A percentile compares a stretch with the other conserved stretches of the same genome.
phyloP scores from a whole-genome alignment of 441 rosid genomes.

The Erysimum cheiri region DNA sequence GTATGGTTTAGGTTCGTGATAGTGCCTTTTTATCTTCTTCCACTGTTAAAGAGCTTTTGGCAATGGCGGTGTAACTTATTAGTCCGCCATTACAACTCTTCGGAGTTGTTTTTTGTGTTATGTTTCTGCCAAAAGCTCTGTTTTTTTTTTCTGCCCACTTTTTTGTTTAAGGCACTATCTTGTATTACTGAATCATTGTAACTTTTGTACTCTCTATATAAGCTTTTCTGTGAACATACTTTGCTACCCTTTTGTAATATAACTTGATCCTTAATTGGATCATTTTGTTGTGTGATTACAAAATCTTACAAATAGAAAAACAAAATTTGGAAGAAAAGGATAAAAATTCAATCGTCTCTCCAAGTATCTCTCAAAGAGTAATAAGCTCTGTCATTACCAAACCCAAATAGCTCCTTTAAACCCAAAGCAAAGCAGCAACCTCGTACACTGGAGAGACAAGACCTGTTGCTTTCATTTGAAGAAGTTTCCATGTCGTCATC shows the following conservation, averaged over 20 bases:
- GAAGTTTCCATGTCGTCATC: constrained; percentile 28
- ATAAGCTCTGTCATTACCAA: constrained; percentile 32
- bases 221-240: constrained; percentile 23
- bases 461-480: constrained; percentile 21
- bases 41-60: constrained; percentile 43
- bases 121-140: constrained; percentile 44
- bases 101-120: constrained; percentile 40
- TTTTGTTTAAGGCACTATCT: constrained; percentile 37
- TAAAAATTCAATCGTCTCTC: constrained; percentile 35
- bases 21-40: constrained; percentile 36
- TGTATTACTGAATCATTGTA: constrained; percentile 32
- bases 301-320: constrained; percentile 12
- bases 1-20: constrained; percentile 32
- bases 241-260: constrained; percentile 34
- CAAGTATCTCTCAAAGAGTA: constrained; percentile 42
- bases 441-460: constrained; percentile 25
- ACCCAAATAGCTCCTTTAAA: constrained; percentile 32
- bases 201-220: constrained; percentile 23
- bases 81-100: constrained; percentile 43
- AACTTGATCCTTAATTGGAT: constrained; percentile 32
- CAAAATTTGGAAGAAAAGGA: background rate
- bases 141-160: constrained; percentile 19
- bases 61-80: constrained; percentile 45
- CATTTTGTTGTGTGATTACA: constrained; percentile 38
- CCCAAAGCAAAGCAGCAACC: constrained; percentile 40